These are phyloP conservation scores for Eremothecium cymbalariae DNA, from an alignment of 1,139 yeast species.

Conservation along the genomic window DNA sequence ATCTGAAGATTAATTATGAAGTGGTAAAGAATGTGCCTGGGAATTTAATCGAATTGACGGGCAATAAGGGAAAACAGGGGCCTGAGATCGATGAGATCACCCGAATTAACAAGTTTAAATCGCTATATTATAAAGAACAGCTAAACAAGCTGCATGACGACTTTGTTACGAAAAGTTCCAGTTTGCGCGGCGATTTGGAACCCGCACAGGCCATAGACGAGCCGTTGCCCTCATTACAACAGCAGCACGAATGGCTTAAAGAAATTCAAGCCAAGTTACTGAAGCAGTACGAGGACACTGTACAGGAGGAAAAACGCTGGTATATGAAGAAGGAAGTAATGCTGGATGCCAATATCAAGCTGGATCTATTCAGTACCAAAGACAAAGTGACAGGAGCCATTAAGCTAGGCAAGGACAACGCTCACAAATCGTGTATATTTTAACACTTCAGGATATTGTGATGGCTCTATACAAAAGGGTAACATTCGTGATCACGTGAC, in stretches of 20 bases:
- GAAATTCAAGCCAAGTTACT: slow-evolving; percentile 20
- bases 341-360: slow-evolving; percentile 29
- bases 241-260: slow-evolving; percentile 21
- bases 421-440: slow-evolving; percentile 10
- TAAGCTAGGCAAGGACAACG: slow-evolving; percentile 13
- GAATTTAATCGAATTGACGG: slow-evolving; percentile 14
- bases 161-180: slow-evolving; percentile 15
- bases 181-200: slow-evolving; percentile 8
- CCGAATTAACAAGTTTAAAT: slow-evolving; percentile 21
- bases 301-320: slow-evolving; percentile 28
- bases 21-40: slow-evolving; percentile 31
- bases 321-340: slow-evolving; percentile 27
- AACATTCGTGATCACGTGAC: no score
- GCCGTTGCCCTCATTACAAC: slow-evolving; percentile 12
- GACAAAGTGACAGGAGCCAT: slow-evolving; percentile 11
- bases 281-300: slow-evolving; percentile 16
- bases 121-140: slow-evolving; percentile 24
- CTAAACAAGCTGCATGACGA: slow-evolving; percentile 26
- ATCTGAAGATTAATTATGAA: slow-evolving; percentile 30
- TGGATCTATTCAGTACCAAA: slow-evolving; percentile 26
- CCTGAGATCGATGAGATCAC: slow-evolving; percentile 16
- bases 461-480: no score
- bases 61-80: slow-evolving; percentile 7
- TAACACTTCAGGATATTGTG: no score
- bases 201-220: slow-evolving; percentile 5